Base-by-base conservation (phyloP, 164 flowering plant species). In the Nymphaea thermarum region DNA sequence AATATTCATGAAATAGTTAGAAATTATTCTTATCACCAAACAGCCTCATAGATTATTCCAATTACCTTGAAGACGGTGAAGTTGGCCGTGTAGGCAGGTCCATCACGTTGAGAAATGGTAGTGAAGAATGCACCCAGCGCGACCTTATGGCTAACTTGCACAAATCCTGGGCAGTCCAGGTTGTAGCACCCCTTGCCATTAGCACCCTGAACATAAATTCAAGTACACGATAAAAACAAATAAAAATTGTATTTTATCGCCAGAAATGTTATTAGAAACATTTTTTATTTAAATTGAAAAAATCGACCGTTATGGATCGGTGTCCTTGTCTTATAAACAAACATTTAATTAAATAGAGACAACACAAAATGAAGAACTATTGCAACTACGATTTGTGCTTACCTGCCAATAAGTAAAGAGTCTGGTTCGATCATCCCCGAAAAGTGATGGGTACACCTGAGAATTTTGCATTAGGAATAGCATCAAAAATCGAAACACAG, bases 361-460 rank as follows among this genome's bases (percentile, higher is more conserved):
- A 25, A 25, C 36, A 25, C 36, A 25, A 25, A 25, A 25, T 25
- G 36, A 25, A 25, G 36, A 25, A 25, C 36, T 25, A 25, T 25
- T 25, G 1, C 36, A 25, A 25, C 0, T 62, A 70, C 3, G 42
- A 45, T 44, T 65, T 65, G 47, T 65, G 66, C 74, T 67, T 43
- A 77, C 77, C 5, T 74, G 71, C 79, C 77, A 77, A 60, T 62
- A 73, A 44, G 60, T 47, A 68, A 70, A 77, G 62, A 74, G 62
- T 36, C 77, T 53, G 25, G 74, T 73, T 44, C 41, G 6, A 43
- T 8, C 43, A 51, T 77, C 80, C 2, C 63, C 62, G 64, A 62
- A 68, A 2, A 68, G 44, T 16, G 18, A 36, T 44, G 74, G 77
- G 42, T 60, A n/a, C 42, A 77, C 74, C 80, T 77, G 72, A 43